Conservation (phyloP, 2,329 filamentous ascomycete species). For the Ophiostoma pallidulum region DNA sequence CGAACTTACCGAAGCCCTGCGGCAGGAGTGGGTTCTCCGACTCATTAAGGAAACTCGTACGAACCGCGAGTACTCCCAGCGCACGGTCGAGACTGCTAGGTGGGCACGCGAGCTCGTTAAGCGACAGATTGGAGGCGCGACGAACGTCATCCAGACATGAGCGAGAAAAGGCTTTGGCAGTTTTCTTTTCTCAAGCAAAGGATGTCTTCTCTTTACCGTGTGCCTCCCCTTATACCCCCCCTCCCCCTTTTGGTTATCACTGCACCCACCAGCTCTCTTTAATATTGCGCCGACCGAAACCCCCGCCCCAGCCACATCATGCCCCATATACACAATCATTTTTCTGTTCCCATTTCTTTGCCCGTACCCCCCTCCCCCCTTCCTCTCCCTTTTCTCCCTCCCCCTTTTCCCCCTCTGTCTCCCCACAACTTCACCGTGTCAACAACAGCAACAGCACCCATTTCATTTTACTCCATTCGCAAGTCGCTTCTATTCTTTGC, state of each 20-base stretch:
- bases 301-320: constrained; percentile 4
- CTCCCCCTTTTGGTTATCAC: neutral
- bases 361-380: no score
- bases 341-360: constrained; percentile 1
- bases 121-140: constrained; percentile 59
- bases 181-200: neutral
- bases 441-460: neutral
- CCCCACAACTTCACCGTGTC: no score
- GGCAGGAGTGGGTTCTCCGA: constrained; percentile 77
- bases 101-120: constrained; percentile 98
- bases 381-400: neutral
- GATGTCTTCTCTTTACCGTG: neutral
- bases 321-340: constrained; percentile 11
- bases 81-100: constrained; percentile 87
- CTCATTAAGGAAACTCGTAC: constrained; percentile 88
- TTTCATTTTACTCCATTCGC: constrained; percentile 1
- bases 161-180: neutral
- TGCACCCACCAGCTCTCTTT: neutral
- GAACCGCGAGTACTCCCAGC: constrained; percentile 74
- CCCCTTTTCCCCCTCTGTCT: constrained; percentile 2
- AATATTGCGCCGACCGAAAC: neutral
- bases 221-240: neutral
- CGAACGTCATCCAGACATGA: constrained; percentile 42
- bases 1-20: constrained; percentile 75
- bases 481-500: constrained; percentile 7